Evolutionary conservation across 768 basidiomycete species (phyloP), one percentile per base, ranked within the genome.

Genomic region (Russula lepida): DNA sequence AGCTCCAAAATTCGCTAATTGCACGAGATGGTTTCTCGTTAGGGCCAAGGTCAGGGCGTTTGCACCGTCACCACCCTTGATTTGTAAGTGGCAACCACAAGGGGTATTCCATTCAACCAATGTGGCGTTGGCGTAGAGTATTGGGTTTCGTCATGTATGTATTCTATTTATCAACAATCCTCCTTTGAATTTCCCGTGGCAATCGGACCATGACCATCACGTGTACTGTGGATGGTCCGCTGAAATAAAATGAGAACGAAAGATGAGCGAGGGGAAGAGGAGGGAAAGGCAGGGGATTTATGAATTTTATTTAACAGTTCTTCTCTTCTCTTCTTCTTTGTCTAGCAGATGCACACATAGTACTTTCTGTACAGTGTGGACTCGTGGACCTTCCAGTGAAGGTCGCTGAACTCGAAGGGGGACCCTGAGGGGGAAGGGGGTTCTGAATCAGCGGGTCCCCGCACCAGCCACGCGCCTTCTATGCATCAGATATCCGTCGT

Each of bases 401-500:
- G 49, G 21, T 51, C 6, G 30, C 30, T n/a, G 25, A 19, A 44
- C 15, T 15, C 17, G 35, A 37, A 17, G 5, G 32, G 54, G 37
- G 2, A 44, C 1, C 11, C 43, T n/a, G 21, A 19, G 41, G n/a
- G n/a, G 21, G 44, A 21, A 9, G 41, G n/a, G 30, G 30, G 3
- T 32, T 2, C 1, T 17, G 8, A 44, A 21, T 44, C 47, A 7
- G 35, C 39, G 4, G 15, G 25, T 19, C 30, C 33, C n/a, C 19
- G 21, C 8, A 28, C 44, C 51, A 17, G 53, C 12, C 43, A 13
- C 37, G n/a, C 60, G n/a, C 33, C 25, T 32, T 32, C 52, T 63
- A 63, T 23, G 35, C 62, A 25, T 53, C 52, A 33, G 62, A 54
- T 33, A 32, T 47, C n/a, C 51, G 54, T 17, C 47, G 46, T 39